phyloP scores from a whole-genome alignment of 1,139 yeast species.

The Scheffersomyces cryptocercus region DNA sequence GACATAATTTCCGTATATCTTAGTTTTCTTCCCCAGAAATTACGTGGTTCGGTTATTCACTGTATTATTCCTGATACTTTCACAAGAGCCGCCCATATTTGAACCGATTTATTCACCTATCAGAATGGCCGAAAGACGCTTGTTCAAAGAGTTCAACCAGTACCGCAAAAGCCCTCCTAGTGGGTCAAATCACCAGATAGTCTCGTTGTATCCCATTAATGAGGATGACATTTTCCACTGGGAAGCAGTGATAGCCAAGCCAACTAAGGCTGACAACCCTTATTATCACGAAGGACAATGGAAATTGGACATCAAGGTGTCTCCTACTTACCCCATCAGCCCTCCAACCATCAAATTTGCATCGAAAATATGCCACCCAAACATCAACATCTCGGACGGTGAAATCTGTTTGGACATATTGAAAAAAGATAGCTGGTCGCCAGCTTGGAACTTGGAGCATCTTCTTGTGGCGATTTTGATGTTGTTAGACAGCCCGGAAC shows the following conservation, averaged over 20 bases:
- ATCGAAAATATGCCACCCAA: constrained; percentile 74
- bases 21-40: background rate
- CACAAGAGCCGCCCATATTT: background rate
- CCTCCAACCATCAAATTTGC: constrained; percentile 70
- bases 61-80: background rate
- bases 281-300: constrained; percentile 57
- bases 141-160: constrained; percentile 23
- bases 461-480: constrained; percentile 72
- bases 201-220: constrained; percentile 44
- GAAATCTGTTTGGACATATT: constrained; percentile 79
- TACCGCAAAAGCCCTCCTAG: constrained; percentile 18
- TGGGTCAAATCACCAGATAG: constrained; percentile 35
- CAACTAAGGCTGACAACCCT: constrained; percentile 39
- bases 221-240: constrained; percentile 50
- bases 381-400: constrained; percentile 61
- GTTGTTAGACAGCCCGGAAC: constrained; percentile 76
- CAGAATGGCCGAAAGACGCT: constrained; percentile 24
- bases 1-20: too few species aligned
- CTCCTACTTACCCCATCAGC: constrained; percentile 60
- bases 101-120: background rate
- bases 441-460: constrained; percentile 80
- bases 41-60: background rate
- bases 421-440: constrained; percentile 70
- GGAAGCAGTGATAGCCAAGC: constrained; percentile 63
- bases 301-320: constrained; percentile 53